These are phyloP conservation scores for Hibiscus trionum DNA, from an alignment of 345 rosid genomes.

Conservation along the genomic window DNA sequence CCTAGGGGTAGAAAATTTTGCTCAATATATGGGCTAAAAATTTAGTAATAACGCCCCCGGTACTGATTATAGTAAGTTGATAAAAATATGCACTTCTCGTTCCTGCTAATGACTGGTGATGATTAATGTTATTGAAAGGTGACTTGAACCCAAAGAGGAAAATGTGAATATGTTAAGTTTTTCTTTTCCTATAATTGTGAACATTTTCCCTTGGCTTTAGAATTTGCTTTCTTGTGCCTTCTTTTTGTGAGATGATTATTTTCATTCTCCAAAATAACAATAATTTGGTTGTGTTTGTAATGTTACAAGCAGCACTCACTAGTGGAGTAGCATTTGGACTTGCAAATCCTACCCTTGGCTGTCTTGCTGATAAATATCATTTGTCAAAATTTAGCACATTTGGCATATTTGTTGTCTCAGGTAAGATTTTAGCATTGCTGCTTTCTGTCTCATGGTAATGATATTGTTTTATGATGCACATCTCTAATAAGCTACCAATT, in stretches of 20 bases:
- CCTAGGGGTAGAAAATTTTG: too few species aligned
- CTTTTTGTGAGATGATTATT: too few species aligned
- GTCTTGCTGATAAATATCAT: constrained; percentile 68
- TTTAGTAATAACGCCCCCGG: too few species aligned
- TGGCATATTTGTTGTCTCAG: constrained; percentile 72
- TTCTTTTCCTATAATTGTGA: too few species aligned
- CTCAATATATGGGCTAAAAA: too few species aligned
- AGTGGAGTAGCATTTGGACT: constrained; percentile 74
- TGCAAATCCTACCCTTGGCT: constrained; percentile 78
- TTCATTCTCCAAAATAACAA: not conserved
- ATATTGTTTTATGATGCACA: not conserved
- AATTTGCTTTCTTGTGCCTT: too few species aligned
- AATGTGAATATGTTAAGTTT: too few species aligned
- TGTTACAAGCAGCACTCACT: constrained; percentile 56
- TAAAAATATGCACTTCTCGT: too few species aligned
- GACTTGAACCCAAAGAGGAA: too few species aligned
- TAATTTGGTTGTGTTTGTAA: not conserved
- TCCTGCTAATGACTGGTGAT: too few species aligned
- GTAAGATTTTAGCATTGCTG: constrained; percentile 25
- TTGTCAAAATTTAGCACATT: constrained; percentile 70
- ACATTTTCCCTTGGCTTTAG: not conserved
- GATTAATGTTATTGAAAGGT: too few species aligned
- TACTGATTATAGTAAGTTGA: too few species aligned
- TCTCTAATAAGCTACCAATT: not conserved
- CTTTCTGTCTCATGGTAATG: not conserved